Base-by-base conservation (phyloP, 768 basidiomycete species). In the Coprinopsis marcescibilis region DNA sequence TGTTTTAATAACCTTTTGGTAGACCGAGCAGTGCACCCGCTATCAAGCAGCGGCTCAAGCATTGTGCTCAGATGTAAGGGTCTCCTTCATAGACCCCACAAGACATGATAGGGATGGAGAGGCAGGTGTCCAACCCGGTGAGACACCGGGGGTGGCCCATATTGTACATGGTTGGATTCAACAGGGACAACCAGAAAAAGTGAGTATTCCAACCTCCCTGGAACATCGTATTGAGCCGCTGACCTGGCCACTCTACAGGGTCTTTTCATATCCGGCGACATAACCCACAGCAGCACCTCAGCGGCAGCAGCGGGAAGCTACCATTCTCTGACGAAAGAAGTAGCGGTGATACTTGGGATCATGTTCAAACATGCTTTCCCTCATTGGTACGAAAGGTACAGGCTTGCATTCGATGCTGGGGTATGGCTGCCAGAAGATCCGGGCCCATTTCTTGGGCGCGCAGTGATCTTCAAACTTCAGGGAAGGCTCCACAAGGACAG, bases 391-490 rank as follows among this genome's bases (percentile, higher is more conserved):
- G 19, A 17, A 4, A 32, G 41, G 17, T 49, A 53, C 32, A 32
- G 15, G 35, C 6, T 24, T 5, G 52, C 49, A 1, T 54, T 54
- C 34, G 45, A 48, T 6, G 43, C 44, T 7, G 50, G 50, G 1
- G 35, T 39, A 7, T 43, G 33, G 45, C 15, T 48, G 19, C 8
- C 19, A 14, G 30, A 46, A 6, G 50, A 55, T 43, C 46, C 46
- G 13, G 46, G 53, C 6, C 46, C 51, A 7, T 52, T 43, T 35
- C 24, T 46, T 4, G 51, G 43, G 17, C 24, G 51, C 6, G 50
- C 53, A 3, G 35, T 55, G 6, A 49, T 55, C 13, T 52, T 48
- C 40, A 52, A 55, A 26, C 47, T 55, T 11, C 47, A 55, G 37
- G 51, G 46, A 2, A 4, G 32, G 1, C n/a, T 55, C 7, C 53